Base-by-base conservation (phyloP, 73 alveolate species). In the Diophrys sp. region DNA sequence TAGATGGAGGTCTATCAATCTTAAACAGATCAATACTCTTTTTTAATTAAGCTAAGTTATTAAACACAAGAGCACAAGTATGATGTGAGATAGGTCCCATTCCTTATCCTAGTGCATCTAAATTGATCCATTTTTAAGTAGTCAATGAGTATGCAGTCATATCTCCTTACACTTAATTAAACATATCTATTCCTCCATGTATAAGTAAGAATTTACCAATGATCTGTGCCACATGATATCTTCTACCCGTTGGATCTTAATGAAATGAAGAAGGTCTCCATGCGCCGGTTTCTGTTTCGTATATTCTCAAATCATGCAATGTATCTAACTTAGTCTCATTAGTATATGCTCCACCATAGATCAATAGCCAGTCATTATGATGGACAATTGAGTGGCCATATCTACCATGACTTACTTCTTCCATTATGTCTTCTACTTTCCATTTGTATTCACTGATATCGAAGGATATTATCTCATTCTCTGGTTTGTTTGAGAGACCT, bases 111-210 rank as follows among this genome's bases (percentile, higher is more conserved):
- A 67, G 71, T 1, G 77, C 28, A 14, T 53, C 71, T 26, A 75
- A 54, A 29, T 74, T 74, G 68, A 56, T 73, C 81, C 82, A 80
- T 54, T 74, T 80, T 26, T 67, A 74, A 24, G 81, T 80, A 14
- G 71, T 74, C 27, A 80, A 30, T 34, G 70, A 68, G 23, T 71
- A 74, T 30, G 83, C 89, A 28, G 33, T 26, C 1, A 80, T 29
- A 25, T 72, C 89, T 14, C 70, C 66, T 54, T 73, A 71, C 53
- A 29, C 33, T 8, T 1, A 2, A 0, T 83, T 83, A 30, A 71
- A 75, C 1, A 53, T 75, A 54, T 74, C 62, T 28, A 23, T 23
- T 8, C 89, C 89, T 11, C 89, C 89, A 74, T 74, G 75, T 0
- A 72, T 27, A 8, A 80, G 57, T 80, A 80, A 54, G 70, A 68